Evolutionary conservation across 2,329 filamentous ascomycete genomes (phyloP).

Genomic region (Colletotrichum paranaense): DNA sequence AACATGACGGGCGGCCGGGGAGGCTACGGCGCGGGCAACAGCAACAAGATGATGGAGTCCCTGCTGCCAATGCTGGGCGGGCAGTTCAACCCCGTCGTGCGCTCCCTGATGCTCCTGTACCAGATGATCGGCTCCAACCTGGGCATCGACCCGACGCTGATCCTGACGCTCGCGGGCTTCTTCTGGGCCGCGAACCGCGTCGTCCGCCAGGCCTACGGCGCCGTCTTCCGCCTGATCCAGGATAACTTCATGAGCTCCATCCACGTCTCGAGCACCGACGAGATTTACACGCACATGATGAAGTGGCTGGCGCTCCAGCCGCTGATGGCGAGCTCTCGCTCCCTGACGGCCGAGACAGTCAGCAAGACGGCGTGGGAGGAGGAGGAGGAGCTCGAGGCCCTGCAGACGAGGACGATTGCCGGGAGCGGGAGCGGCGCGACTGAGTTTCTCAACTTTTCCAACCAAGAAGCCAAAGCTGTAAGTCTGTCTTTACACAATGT

Average conservation of each 20-base stretch:
- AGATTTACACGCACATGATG: conserved; percentile 69
- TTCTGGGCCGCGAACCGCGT: conserved; percentile 58
- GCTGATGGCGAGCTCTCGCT: conserved; percentile 61
- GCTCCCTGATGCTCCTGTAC: conserved; percentile 51
- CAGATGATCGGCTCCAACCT: conserved; percentile 55
- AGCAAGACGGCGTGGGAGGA: conserved; percentile 68
- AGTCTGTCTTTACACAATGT: too few species aligned
- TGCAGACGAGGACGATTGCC: conserved; percentile 48
- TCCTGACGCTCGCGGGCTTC: conserved; percentile 58
- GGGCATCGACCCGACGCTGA: conserved; percentile 60
- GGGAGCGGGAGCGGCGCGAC: conserved; percentile 47
- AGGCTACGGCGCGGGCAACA: conserved; percentile 19
- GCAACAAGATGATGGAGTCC: conserved; percentile 34
- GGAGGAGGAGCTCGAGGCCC: conserved; percentile 56
- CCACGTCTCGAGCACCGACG: conserved; percentile 65
- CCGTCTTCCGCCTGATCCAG: conserved; percentile 50
- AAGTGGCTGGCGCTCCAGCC: conserved; percentile 67
- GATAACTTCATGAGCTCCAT: conserved; percentile 63
- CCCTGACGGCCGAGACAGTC: conserved; percentile 66
- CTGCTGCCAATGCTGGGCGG: conserved; percentile 34
- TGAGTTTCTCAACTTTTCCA: conserved; percentile 68
- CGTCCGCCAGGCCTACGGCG: conserved; percentile 46
- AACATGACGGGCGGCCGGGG: conserved; percentile 26
- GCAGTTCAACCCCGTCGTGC: conserved; percentile 36
- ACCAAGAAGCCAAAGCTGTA: conserved; percentile 63